Conservation (phyloP, 257 asterid genomes). For the Solanum etuberosum region DNA sequence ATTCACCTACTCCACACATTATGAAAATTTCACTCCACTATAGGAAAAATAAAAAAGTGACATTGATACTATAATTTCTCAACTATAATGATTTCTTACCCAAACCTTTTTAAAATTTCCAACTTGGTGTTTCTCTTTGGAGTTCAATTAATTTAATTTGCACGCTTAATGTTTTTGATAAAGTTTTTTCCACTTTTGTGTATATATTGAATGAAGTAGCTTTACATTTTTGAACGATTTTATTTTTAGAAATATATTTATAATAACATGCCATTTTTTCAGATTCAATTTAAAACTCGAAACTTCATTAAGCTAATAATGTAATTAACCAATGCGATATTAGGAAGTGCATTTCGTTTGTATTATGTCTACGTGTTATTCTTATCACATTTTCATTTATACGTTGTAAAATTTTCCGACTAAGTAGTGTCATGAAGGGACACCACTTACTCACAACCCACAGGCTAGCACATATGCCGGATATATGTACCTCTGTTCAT, state of each 20-base stretch:
- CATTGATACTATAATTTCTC: background rate
- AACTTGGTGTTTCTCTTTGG: background rate
- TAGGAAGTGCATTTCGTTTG: background rate
- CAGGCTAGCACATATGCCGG: background rate
- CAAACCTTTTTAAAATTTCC: background rate
- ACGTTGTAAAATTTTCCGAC: background rate
- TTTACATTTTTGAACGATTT: background rate
- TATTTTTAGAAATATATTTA: no score
- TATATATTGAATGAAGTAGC: no score
- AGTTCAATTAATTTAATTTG: no score
- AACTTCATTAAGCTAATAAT: no score
- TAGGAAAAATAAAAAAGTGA: background rate
- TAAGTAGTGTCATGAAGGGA: background rate
- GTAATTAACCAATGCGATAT: no score
- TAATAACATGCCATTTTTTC: no score
- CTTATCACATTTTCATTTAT: no score
- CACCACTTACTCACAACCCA: background rate
- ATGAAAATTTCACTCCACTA: background rate
- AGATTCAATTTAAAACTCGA: no score
- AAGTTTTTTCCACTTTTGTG: no score
- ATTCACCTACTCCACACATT: background rate
- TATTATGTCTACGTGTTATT: no score
- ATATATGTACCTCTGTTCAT: background rate
- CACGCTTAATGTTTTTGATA: no score
- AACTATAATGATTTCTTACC: background rate